These are phyloP conservation scores for Calonectria crousiana DNA, from an alignment of 2,329 filamentous ascomycete species.

Conservation along the genomic window DNA sequence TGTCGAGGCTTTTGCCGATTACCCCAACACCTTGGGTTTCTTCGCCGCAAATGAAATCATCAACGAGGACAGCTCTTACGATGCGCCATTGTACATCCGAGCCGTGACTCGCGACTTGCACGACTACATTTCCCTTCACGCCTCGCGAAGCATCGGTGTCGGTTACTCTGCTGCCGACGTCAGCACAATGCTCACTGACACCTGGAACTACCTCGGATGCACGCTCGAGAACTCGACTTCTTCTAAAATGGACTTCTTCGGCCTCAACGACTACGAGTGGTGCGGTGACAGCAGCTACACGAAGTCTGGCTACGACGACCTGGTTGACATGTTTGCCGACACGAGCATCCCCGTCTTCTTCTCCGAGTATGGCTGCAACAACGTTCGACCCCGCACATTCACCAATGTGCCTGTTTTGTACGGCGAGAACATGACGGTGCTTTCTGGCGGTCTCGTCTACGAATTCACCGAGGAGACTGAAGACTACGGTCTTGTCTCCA, in stretches of 20 bases:
- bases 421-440: background rate
- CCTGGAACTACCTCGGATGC: slow-evolving; percentile 3
- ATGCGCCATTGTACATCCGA: background rate
- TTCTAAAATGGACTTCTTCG: background rate
- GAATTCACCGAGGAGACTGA: background rate
- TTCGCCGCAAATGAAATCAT: slow-evolving; percentile 6
- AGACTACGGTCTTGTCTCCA: background rate
- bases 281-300: slow-evolving; percentile 12
- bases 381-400: background rate
- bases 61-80: slow-evolving; percentile 2
- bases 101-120: background rate
- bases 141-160: background rate
- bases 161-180: slow-evolving; percentile 1
- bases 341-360: slow-evolving; percentile 2
- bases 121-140: background rate
- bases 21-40: slow-evolving; percentile 1
- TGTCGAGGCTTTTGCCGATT: background rate
- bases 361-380: slow-evolving; percentile 11
- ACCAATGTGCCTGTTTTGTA: slow-evolving; percentile 1
- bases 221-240: background rate
- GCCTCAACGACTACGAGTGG: slow-evolving; percentile 8
- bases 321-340: background rate
- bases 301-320: background rate
- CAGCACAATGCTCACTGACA: background rate
- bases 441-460: background rate